Base-by-base conservation (phyloP, 176 grass and related monocot genomes). In the Microstegium vimineum region DNA sequence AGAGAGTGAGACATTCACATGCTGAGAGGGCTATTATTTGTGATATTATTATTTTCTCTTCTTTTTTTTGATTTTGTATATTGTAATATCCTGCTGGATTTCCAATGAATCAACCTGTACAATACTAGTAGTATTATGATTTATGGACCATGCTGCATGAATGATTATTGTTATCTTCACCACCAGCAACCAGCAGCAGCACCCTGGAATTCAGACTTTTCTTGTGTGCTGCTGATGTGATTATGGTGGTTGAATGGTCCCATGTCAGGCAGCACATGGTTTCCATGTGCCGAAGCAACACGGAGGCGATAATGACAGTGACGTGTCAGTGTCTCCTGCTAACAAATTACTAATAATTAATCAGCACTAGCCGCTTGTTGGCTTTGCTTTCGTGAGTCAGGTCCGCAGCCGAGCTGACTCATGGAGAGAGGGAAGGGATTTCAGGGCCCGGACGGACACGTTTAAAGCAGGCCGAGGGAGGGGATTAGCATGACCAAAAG, bases 11-110 rank as follows among this genome's bases (percentile, higher is more conserved):
- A n/a, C 15, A 62, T 73, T 56, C 52, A 56, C 52, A 56, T 28
- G 54, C 54, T 62, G 57, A 60, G 66, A 59, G 84, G 41, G 7
- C 38, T 73, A 77, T 45, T 32, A 73, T 86, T 32, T 78, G 51
- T 86, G 38, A 49, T 34, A 30, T n/a, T n/a, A n/a, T n/a, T n/a
- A n/a, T 47, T 54, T 67, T 74, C 12, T 47, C 27, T 68, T 74
- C 2, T 45, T 31, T n/a, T 71, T 46, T 4, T 3, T 15, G 45
- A 51, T 40, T 68, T 73, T 79, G 84, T 90, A 83, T 79, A 79
- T 82, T 86, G 84, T 86, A 86, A 78, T 86, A 74, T 82, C 84
- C 42, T 15, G 59, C 43, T 68, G 51, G 77, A 42, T 77, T 89
- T 64, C 69, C 31, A 79, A 69, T 62, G 61, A 79, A 90, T 61